Percentiles rank a stretch among this genome's conserved stretches.
Evolutionary conservation across 768 basidiomycete species (phyloP).

Genomic region (Tulasnella calospora): DNA sequence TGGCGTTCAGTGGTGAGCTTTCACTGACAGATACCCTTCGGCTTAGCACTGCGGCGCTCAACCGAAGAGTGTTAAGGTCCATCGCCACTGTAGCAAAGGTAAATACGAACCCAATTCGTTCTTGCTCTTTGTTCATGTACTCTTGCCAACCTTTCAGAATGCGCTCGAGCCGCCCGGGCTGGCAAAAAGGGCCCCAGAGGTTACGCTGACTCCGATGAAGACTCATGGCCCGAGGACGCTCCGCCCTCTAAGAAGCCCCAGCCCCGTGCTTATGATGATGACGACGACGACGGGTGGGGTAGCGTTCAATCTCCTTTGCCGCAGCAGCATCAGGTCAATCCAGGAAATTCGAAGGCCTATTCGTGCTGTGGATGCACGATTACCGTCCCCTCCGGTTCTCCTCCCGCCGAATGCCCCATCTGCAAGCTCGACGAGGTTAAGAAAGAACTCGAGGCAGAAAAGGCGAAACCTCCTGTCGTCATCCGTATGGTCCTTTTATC

Average conservation of each 20-base stretch:
- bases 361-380: not conserved
- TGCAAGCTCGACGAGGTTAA: not conserved
- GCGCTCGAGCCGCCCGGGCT: not conserved
- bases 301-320: not conserved
- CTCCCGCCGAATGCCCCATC: not conserved
- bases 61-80: not conserved
- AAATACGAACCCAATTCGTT: not conserved
- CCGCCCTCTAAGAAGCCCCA: not conserved
- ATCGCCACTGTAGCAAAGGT: not conserved
- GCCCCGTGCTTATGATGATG: not conserved
- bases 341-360: not conserved
- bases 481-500: not conserved
- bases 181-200: not conserved
- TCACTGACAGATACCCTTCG: not conserved
- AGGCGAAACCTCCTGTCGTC: not conserved
- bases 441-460: conserved; percentile 1
- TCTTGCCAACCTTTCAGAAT: not conserved
- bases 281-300: not conserved
- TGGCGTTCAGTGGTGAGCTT: not conserved
- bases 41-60: not conserved
- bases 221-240: not conserved
- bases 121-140: not conserved
- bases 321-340: not conserved
- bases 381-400: not conserved
- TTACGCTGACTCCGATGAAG: not conserved